phyloP scores from a whole-genome alignment of 2,329 filamentous ascomycete genomes.

The Shiraia bambusicola region DNA sequence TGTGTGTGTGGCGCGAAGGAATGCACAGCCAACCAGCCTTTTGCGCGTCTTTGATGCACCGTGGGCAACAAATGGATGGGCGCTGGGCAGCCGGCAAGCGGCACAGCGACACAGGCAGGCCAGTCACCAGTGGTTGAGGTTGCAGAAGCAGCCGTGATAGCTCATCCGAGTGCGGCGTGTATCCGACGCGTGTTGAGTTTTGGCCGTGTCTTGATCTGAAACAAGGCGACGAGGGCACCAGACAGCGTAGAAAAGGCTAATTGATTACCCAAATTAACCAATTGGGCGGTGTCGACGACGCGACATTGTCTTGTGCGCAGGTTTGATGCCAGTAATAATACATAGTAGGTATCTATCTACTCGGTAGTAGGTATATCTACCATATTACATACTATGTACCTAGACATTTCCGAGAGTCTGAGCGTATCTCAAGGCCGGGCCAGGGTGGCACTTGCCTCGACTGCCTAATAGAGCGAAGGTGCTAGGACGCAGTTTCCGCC shows the following conservation, averaged over 20 bases:
- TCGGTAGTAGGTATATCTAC: too few species aligned
- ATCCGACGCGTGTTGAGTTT: constrained; percentile 24
- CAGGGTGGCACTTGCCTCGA: not conserved
- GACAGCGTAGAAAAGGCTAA: constrained; percentile 7
- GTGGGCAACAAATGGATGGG: constrained; percentile 10
- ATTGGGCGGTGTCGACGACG: constrained; percentile 13
- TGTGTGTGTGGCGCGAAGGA: constrained; percentile 16
- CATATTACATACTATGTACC: too few species aligned
- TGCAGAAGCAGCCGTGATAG: not conserved
- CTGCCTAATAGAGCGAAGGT: constrained; percentile 3
- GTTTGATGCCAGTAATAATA: not conserved
- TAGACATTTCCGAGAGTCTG: too few species aligned
- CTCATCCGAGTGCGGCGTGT: constrained; percentile 3
- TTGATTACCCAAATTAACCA: too few species aligned
- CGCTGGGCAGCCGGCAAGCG: constrained; percentile 11
- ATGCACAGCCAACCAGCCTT: constrained; percentile 20
- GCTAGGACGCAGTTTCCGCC: constrained; percentile 16
- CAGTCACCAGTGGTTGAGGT: not conserved
- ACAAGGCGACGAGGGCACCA: constrained; percentile 10
- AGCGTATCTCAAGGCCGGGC: constrained; percentile 22
- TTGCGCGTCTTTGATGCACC: not conserved
- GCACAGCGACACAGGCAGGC: constrained; percentile 8
- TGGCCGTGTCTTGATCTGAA: constrained; percentile 17
- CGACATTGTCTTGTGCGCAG: constrained; percentile 7
- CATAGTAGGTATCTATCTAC: too few species aligned